Base-by-base conservation (phyloP, 352 stramenopile genomes). In the Plasmopara halstedii region DNA sequence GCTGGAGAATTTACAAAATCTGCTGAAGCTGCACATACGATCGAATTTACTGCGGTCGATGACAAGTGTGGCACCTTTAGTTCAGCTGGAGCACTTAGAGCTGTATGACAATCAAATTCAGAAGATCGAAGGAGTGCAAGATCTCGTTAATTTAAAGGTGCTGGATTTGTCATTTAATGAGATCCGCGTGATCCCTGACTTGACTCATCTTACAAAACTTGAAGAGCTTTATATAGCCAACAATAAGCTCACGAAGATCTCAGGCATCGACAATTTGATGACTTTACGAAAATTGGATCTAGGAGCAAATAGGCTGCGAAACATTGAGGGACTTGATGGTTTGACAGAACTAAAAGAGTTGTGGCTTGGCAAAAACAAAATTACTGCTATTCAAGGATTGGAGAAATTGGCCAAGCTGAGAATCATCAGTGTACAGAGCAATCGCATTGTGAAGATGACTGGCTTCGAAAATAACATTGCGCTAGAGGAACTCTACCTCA, bases 321-420 rank as follows among this genome's bases (percentile, higher is more conserved):
- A 70, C 18, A 98, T 99, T 54, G 81, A 97, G 40, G 91, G 96
- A 20, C 54, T 99, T 4, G 66, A 91, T 17, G 70, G 77, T 14
- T 70, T 98, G 18, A 67, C 66, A 0, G 81, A 87, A 38, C 64
- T 99, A 6, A 86, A 97, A 63, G 84, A 98, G 57, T 67, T 99
- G 19, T 99, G 95, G 95, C 66, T 99, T 4, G 96, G 96, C 6
- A 98, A 98, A 54, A 99, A 98, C 75, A 98, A 98, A 58, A 98
- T 98, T 65, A 88, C 95, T 56, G 64, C 70, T 39, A 97, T 98
- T 36, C 47, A 87, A 34, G 82, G 79, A 1, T 64, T 97, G 11
- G 71, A 88, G 3, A 66, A 67, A 29, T 70, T 99, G 2, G 79
- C 60, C 5, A 97, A 96, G 46, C 67, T 99, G 15, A 80, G 71